Evolutionary conservation across 495 filamentous ascomycete species (phyloP), one percentile per base, ranked within the genome.

Genomic region (Talaromyces nanjingensis): DNA sequence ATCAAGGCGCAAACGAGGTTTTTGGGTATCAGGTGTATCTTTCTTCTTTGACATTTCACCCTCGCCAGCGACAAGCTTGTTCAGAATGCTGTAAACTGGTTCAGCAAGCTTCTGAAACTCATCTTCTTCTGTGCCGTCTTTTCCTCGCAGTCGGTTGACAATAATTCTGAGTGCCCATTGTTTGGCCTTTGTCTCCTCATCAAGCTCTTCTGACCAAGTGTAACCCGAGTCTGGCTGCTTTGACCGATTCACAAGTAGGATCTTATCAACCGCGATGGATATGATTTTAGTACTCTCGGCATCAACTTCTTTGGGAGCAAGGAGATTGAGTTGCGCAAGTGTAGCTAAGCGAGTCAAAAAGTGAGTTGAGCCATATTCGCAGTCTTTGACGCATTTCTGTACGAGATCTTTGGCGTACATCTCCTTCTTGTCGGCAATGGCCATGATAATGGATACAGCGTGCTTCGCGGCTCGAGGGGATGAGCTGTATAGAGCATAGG

Each of bases 391-490:
- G 62, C 87, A 88, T 65, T 88, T 87, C 53, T 87, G 81, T 2
- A 96, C 72, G 3, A 99, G 78, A 68, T 96, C 93, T 54, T 89
- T 90, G 2, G 91, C 90, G 64, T 92, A 89, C 84, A 92, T 86
- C 66, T 94, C 91, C 69, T 91, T 93, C 39, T 88, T 86, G 37
- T 94, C 89, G 29, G 89, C 83, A 14, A 87, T 86, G 24, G 89
- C 86, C 79, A 96, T 87, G 60, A 98, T 79, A 69, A 98, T 91
- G 27, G 90, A 90, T 39, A 98, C 87, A 0, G 94, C 96, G 76
- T 97, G 88, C 73, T 98, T 99, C 8, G 93, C 91, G 16, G 90
- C 90, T 66, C 87, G 86, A 12, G 91, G 83, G 3, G 94, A 93
- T 31, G 82, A 80, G 47, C 94, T 93, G 70, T 91, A 87, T 22